These are phyloP conservation scores for Leccinum incarnatum DNA, from an alignment of 768 basidiomycete genomes.

Conservation along the genomic window DNA sequence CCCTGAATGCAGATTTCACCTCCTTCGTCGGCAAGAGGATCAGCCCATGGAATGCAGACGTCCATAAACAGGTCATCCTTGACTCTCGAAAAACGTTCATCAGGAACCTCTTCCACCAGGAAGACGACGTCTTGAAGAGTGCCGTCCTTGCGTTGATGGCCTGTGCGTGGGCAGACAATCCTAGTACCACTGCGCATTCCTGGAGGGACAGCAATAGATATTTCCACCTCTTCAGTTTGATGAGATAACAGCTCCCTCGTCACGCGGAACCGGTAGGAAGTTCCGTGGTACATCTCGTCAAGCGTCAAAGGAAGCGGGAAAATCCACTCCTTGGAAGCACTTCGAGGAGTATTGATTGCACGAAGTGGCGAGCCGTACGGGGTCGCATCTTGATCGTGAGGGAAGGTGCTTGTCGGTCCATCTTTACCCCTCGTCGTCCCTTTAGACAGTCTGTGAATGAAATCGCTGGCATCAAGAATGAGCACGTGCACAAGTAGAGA, in stretches of 20 bases:
- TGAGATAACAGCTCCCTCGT: conserved; percentile 53
- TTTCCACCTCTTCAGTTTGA: conserved; percentile 49
- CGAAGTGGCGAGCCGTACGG: conserved; percentile 39
- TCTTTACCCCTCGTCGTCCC: conserved; percentile 8
- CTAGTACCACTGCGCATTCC: conserved; percentile 61
- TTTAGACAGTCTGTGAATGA: conserved; percentile 28
- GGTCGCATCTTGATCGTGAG: conserved; percentile 16
- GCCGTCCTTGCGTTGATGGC: conserved; percentile 60
- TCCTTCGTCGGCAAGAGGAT: conserved; percentile 44
- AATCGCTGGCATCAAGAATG: conserved; percentile 24
- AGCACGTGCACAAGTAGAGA: neutral
- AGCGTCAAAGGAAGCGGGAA: conserved; percentile 60
- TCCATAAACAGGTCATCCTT: conserved; percentile 56
- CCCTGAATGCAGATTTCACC: conserved; percentile 52
- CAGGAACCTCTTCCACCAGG: conserved; percentile 56
- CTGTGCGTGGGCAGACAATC: conserved; percentile 59
- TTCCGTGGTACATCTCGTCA: conserved; percentile 60
- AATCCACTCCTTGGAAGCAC: conserved; percentile 58
- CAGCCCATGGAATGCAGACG: conserved; percentile 55
- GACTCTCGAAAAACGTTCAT: conserved; percentile 54
- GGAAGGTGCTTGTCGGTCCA: neutral
- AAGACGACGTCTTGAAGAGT: conserved; percentile 66
- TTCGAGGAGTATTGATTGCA: conserved; percentile 39
- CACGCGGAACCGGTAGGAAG: conserved; percentile 55
- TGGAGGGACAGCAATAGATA: conserved; percentile 58